A percentile compares a stretch with the other conserved stretches of the same genome.
phyloP scores from a whole-genome alignment of 2,329 filamentous ascomycete genomes.

The Exophiala sp. region DNA sequence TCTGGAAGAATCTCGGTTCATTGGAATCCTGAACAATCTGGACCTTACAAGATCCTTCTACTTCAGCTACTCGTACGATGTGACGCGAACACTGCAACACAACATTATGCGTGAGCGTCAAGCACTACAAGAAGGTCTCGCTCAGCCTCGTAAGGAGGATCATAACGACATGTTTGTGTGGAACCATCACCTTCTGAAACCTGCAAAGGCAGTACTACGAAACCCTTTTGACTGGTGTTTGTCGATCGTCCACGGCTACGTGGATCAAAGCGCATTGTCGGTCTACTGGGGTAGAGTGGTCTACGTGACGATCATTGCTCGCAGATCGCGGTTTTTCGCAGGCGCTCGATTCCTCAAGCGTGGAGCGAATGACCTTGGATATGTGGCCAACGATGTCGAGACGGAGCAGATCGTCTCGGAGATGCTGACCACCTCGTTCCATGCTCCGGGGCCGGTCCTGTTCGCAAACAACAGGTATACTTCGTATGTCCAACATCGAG shows the following conservation, averaged over 20 bases:
- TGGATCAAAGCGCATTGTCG: conserved; percentile 78
- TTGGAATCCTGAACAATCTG: conserved; percentile 82
- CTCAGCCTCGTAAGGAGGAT: conserved; percentile 55
- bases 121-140: conserved; percentile 59
- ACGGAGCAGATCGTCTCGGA: conserved; percentile 98
- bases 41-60: conserved; percentile 91
- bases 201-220: conserved; percentile 62
- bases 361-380: conserved; percentile 87
- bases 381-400: conserved; percentile 97
- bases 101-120: conserved; percentile 79
- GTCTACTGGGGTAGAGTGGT: conserved; percentile 77
- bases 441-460: conserved; percentile 76
- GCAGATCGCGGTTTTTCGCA: conserved; percentile 86
- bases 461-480: conserved; percentile 89
- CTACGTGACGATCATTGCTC: conserved; percentile 88
- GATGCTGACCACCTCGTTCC: conserved; percentile 88
- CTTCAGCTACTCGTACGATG: conserved; percentile 97
- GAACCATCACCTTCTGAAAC: conserved; percentile 83
- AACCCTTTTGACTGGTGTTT: conserved; percentile 93
- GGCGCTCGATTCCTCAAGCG: conserved; percentile 91
- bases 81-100: conserved; percentile 84
- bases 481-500: conserved; percentile 92
- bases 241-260: conserved; percentile 91
- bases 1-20: conserved; percentile 80
- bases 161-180: conserved; percentile 97